A percentile compares a stretch with the other conserved stretches of the same genome.
These are phyloP conservation scores for Grosmannia huntii DNA, from an alignment of 2,329 filamentous ascomycete species.

Conservation along the genomic window DNA sequence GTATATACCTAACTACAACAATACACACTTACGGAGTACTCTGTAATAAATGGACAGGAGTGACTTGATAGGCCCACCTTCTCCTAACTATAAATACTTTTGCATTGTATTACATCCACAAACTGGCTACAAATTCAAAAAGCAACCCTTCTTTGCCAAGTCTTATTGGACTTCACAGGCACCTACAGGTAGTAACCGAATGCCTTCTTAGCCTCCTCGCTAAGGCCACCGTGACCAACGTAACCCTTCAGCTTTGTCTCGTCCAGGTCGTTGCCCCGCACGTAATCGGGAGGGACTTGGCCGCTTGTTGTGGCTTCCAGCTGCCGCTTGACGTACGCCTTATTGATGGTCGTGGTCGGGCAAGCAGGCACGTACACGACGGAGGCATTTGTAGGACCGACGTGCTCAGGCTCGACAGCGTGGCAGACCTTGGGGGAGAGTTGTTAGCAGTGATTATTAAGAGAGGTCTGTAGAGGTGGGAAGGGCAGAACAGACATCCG, in stretches of 20 bases:
- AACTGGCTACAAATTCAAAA: too few relatives aligned
- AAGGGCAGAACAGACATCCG: not conserved
- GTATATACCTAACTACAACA: too few relatives aligned
- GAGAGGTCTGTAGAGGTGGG: not conserved
- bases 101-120: too few relatives aligned
- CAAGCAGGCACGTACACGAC: conserved; percentile 7
- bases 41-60: too few relatives aligned
- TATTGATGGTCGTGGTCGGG: conserved; percentile 7
- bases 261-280: not conserved
- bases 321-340: conserved; percentile 6
- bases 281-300: conserved; percentile 14
- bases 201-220: not conserved
- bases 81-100: too few relatives aligned
- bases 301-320: not conserved
- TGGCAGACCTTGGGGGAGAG: conserved; percentile 1
- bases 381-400: not conserved
- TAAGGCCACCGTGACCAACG: not conserved
- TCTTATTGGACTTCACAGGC: not conserved
- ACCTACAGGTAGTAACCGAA: not conserved
- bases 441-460: not conserved
- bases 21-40: too few relatives aligned
- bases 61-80: too few relatives aligned
- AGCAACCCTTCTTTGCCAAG: not conserved
- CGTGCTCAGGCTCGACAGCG: conserved; percentile 9
- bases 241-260: not conserved